phyloP scores from a whole-genome alignment of 75 land plant genomes.

The Pseudotsuga menziesii region DNA sequence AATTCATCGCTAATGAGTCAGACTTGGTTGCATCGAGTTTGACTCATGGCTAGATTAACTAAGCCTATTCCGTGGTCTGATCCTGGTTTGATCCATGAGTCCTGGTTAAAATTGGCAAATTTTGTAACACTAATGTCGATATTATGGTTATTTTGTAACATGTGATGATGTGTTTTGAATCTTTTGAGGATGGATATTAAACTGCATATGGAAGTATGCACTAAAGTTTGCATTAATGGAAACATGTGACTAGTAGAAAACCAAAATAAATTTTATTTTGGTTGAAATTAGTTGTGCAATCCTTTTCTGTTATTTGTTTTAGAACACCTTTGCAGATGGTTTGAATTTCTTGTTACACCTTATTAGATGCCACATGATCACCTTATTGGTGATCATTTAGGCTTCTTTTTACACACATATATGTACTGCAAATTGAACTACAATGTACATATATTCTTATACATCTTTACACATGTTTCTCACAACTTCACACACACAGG shows the following conservation, averaged over 20 bases:
- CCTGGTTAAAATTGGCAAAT: too few relatives aligned
- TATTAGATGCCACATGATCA: background rate
- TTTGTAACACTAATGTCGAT: too few relatives aligned
- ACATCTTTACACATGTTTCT: conserved; percentile 18
- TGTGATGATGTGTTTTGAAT: too few relatives aligned
- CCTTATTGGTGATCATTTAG: too few relatives aligned
- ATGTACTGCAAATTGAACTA: background rate
- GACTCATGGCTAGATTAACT: too few relatives aligned
- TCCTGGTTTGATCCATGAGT: too few relatives aligned
- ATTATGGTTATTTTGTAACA: too few relatives aligned
- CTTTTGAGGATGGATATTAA: too few relatives aligned
- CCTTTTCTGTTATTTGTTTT: background rate
- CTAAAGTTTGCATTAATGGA: background rate
- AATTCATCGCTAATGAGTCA: too few relatives aligned
- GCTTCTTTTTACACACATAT: background rate
- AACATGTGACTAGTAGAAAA: background rate
- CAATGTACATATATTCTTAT: background rate
- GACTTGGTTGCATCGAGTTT: too few relatives aligned
- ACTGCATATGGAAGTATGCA: background rate
- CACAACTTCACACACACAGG: conserved; percentile 33
- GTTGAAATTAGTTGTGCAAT: background rate
- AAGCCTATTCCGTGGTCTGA: too few relatives aligned
- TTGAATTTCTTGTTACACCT: background rate
- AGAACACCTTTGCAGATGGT: background rate
- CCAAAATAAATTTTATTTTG: background rate